A percentile compares a stretch with the other conserved stretches of the same genome.
phyloP scores from a whole-genome alignment of 192 early-diverging fungal genomes.

The Podochytrium sp. region DNA sequence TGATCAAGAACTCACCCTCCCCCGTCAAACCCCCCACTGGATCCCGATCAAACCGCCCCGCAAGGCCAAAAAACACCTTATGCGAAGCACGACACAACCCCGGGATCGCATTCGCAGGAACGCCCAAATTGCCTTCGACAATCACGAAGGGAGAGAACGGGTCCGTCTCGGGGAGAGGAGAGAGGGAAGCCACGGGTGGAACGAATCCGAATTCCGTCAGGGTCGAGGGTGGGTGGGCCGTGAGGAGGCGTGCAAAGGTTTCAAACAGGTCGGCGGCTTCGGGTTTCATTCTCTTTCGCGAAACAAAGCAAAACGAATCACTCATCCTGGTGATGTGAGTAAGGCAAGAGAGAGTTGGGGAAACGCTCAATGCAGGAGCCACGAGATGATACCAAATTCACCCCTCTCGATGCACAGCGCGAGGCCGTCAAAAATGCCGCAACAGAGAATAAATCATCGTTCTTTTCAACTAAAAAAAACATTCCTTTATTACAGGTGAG shows the following conservation, averaged over 20 bases:
- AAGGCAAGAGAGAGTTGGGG: too few species aligned
- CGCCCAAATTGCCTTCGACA: constrained; percentile 21
- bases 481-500: too few species aligned
- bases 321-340: too few species aligned
- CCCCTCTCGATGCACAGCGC: too few species aligned
- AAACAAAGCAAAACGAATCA: too few species aligned
- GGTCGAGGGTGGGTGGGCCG: constrained; percentile 3
- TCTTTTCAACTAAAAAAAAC: too few species aligned
- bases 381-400: too few species aligned
- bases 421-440: too few species aligned
- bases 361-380: too few species aligned
- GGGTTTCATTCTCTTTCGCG: too few species aligned
- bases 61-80: neutral
- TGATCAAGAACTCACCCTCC: neutral
- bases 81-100: neutral
- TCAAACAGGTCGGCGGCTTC: neutral
- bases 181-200: neutral
- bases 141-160: constrained; percentile 4
- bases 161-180: neutral
- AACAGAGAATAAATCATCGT: too few species aligned
- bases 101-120: constrained; percentile 18
- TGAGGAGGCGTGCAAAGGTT: neutral
- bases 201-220: constrained; percentile 25
- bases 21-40: neutral
- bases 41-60: neutral